These are phyloP conservation scores for Bertia moriformis DNA, from an alignment of 2,329 filamentous ascomycete genomes.

Conservation along the genomic window DNA sequence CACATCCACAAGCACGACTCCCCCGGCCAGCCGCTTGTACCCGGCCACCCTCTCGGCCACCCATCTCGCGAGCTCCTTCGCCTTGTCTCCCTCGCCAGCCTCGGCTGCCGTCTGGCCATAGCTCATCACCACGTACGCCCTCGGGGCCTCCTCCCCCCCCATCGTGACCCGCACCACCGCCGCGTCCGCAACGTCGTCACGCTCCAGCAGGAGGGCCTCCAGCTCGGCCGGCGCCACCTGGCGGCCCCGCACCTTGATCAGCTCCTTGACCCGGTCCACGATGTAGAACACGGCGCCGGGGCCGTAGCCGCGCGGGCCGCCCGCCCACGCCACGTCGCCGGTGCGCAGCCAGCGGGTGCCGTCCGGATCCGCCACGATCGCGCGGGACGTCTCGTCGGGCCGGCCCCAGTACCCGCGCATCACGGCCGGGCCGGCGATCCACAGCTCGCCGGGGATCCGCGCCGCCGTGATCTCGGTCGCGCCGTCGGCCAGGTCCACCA, in stretches of 20 bases:
- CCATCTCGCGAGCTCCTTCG: slow-evolving; percentile 44
- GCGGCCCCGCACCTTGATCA: slow-evolving; percentile 45
- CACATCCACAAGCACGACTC: slow-evolving; percentile 50
- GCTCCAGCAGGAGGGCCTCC: slow-evolving; percentile 28
- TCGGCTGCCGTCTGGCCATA: not conserved
- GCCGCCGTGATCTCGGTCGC: slow-evolving; percentile 30
- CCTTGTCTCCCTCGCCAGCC: not conserved
- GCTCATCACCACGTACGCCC: slow-evolving; percentile 48
- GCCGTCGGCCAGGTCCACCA: slow-evolving; percentile 43
- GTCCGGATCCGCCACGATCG: slow-evolving; percentile 9
- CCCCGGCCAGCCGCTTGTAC: slow-evolving; percentile 56
- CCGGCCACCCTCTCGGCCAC: slow-evolving; percentile 46
- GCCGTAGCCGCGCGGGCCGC: slow-evolving; percentile 29
- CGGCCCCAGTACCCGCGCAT: slow-evolving; percentile 62
- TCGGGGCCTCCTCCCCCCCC: slow-evolving; percentile 45
- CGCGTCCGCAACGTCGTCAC: slow-evolving; percentile 40
- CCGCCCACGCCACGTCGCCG: slow-evolving; percentile 58
- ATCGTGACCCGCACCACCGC: slow-evolving; percentile 52
- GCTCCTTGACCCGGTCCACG: slow-evolving; percentile 62
- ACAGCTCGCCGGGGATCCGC: slow-evolving; percentile 54
- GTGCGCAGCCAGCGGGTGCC: slow-evolving; percentile 57
- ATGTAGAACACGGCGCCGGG: slow-evolving; percentile 38
- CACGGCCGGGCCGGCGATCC: slow-evolving; percentile 56
- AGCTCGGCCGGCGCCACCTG: slow-evolving; percentile 44
- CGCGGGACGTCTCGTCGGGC: not conserved